Percentiles rank a stretch among this genome's conserved stretches.
These are phyloP conservation scores for Acmispon strigosus DNA, from an alignment of 306 rosid genomes.

Conservation along the genomic window DNA sequence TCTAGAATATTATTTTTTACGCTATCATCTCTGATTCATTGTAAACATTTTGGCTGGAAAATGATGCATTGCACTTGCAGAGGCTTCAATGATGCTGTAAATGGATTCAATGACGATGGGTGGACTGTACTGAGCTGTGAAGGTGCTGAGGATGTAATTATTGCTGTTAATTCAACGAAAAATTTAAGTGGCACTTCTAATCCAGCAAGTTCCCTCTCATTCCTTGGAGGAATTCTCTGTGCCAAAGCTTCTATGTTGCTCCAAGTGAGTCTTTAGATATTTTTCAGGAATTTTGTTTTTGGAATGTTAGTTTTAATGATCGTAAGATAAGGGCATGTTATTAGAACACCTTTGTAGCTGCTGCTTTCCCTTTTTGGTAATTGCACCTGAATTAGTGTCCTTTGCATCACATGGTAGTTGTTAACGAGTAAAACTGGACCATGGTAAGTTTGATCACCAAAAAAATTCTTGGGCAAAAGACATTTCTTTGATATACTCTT, in stretches of 20 bases:
- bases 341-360: not conserved
- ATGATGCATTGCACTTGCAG: constrained; percentile 31
- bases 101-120: constrained; percentile 95
- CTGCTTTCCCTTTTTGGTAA: not conserved
- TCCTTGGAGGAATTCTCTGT: constrained; percentile 87
- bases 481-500: not conserved
- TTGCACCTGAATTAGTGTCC: not conserved
- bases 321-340: not conserved
- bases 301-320: not conserved
- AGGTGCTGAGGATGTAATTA: constrained; percentile 83
- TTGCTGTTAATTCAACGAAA: constrained; percentile 72
- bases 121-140: constrained; percentile 83
- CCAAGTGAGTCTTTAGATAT: constrained; percentile 52
- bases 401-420: not conserved
- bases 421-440: not conserved
- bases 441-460: not conserved
- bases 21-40: not conserved
- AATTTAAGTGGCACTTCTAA: constrained; percentile 55
- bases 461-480: not conserved
- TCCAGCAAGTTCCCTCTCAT: constrained; percentile 64
- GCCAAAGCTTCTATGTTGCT: constrained; percentile 98
- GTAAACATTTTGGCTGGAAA: not conserved
- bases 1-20: not conserved
- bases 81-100: constrained; percentile 95
- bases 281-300: not conserved